Conservation (phyloP, 2,329 filamentous ascomycete genomes). For the Hawksworthiomyces lignivorus region DNA sequence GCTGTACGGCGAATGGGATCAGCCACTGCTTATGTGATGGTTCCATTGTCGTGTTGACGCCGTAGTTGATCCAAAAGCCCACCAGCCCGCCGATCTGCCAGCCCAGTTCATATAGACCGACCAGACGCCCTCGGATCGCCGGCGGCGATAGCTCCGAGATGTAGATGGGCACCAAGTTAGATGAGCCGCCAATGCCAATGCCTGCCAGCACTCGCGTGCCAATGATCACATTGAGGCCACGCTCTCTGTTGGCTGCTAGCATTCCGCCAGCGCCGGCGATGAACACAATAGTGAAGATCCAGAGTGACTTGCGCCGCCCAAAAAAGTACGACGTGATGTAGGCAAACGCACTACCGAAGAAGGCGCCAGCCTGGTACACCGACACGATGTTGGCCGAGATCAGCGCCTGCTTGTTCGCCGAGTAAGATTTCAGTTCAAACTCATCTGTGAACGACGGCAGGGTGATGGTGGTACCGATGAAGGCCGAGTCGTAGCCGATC, state of each 20-base stretch:
- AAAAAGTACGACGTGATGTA: conserved; percentile 60
- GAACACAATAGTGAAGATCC: conserved; percentile 56
- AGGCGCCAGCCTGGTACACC: conserved; percentile 74
- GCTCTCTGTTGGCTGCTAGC: conserved; percentile 54
- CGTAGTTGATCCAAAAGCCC: conserved; percentile 61
- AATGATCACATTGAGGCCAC: conserved; percentile 58
- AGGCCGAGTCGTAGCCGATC: conserved; percentile 62
- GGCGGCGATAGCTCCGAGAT: conserved; percentile 54
- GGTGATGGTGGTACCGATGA: conserved; percentile 70
- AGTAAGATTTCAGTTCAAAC: conserved; percentile 53
- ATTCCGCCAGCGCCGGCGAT: conserved; percentile 64
- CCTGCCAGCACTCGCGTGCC: conserved; percentile 56
- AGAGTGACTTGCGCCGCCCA: conserved; percentile 58
- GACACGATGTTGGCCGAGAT: conserved; percentile 71
- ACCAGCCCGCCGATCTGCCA: conserved; percentile 58
- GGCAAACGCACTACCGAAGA: conserved; percentile 68
- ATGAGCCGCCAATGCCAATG: conserved; percentile 54
- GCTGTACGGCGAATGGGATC: conserved; percentile 58
- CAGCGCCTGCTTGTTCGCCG: conserved; percentile 40
- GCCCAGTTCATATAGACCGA: conserved; percentile 60
- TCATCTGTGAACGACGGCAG: conserved; percentile 62
- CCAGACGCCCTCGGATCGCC: conserved; percentile 55
- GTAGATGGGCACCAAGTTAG: conserved; percentile 57
- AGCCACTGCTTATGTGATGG: conserved; percentile 51
- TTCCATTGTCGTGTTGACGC: conserved; percentile 43